Conservation (phyloP, 306 rosid genomes). For the Begonia fuchsioides region DNA sequence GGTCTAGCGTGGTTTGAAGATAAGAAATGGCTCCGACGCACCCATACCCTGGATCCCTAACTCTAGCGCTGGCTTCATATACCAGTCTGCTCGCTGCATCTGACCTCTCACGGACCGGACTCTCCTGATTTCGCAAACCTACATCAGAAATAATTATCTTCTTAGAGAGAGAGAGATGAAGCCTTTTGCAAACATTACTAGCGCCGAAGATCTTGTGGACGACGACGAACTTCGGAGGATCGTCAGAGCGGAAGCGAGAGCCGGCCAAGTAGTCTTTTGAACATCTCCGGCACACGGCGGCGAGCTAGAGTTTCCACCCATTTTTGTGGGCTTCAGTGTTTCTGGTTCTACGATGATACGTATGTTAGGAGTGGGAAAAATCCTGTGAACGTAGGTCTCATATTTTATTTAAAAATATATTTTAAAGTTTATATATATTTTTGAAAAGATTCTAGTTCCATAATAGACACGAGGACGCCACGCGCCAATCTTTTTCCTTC, state of each 20-base stretch:
- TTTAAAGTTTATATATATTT: too few species aligned
- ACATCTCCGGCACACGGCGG: constrained; percentile 7
- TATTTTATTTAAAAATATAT: too few species aligned
- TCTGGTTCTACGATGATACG: too few species aligned
- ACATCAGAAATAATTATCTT: background rate
- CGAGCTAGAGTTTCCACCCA: constrained; percentile 6
- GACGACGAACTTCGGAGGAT: constrained; percentile 7
- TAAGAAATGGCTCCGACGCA: constrained; percentile 13
- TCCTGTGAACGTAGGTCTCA: too few species aligned
- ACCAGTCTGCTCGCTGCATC: too few species aligned
- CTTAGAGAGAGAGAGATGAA: too few species aligned
- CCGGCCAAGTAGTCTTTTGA: constrained; percentile 6
- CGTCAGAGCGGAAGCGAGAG: constrained; percentile 6
- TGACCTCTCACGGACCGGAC: constrained; percentile 9
- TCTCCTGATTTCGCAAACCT: constrained; percentile 1
- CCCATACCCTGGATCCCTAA: too few species aligned
- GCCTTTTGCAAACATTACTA: constrained; percentile 11
- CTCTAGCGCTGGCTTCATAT: background rate
- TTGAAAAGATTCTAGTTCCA: too few species aligned
- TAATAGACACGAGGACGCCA: constrained; percentile 49
- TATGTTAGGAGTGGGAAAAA: too few species aligned
- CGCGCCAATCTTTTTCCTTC: constrained; percentile 25
- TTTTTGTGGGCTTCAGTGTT: background rate
- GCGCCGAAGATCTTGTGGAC: too few species aligned
- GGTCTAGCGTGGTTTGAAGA: too few species aligned